Evolutionary conservation across 495 filamentous ascomycete species (phyloP), one percentile per base, ranked within the genome.

Genomic region (Penicillium maclennaniae): DNA sequence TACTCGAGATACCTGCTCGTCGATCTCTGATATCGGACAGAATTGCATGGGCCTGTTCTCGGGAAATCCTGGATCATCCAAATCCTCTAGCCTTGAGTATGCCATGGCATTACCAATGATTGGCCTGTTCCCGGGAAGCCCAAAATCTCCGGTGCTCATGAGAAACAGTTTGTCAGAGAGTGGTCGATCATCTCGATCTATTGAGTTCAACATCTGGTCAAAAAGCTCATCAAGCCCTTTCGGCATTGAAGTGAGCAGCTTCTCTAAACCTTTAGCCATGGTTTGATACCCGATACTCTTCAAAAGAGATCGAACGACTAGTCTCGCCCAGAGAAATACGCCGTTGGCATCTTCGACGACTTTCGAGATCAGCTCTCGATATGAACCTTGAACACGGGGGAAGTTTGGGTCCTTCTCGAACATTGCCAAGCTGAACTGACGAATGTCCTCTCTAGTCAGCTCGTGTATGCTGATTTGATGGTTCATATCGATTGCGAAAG

Each of bases 271-370:
- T 21, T 44, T 44, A 16, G 2, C 42, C 3, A 1, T 44, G 21
- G 17, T 26, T 23, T 44, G 42, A 15, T 44, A 44, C 0, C 42
- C 42, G 21, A 44, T 44, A 6, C 42, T 26, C n/a, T 6, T 44
- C 42, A 44, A 44, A 7, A 44, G 42, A 0, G 42, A 44, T 16
- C 42, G 42, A 1, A 44, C 42, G 2, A 44, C 42, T 26, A 44
- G 42, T 31, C 42, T 7, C 12, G 42, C 66, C 74, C 76, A 77
- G 14, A 74, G 60, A 47, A 76, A 77, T 0, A 77, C 73, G 7
- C 75, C 75, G 12, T 60, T 31, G 3, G 74, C 62, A 46, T 53
- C 67, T 3, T 56, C n/a, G 0, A 64, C 54, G 14, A 78, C 53
- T 6, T 68, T 56, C 4, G 54, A 7, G 5, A 49, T 39, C 4